Evolutionary conservation across 2,329 filamentous ascomycete species (phyloP).

Genomic region (Arthrobotrys musiformis): DNA sequence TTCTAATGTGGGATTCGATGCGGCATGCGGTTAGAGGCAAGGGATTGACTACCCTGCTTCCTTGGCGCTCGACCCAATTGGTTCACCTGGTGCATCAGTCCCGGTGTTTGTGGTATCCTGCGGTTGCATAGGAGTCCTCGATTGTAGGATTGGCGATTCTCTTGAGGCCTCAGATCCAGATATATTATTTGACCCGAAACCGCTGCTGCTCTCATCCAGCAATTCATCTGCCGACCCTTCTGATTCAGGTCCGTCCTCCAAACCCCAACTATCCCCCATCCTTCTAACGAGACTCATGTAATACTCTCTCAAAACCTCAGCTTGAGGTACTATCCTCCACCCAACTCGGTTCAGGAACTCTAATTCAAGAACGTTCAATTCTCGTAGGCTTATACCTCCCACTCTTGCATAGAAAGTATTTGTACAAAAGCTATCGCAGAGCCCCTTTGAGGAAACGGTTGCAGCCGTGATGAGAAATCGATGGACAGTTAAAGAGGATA

Average conservation of each 20-base stretch:
- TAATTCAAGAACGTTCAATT: constrained; percentile 89
- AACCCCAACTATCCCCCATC: constrained; percentile 69
- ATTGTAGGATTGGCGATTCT: constrained; percentile 33
- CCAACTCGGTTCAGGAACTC: constrained; percentile 93
- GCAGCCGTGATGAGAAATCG: constrained; percentile 96
- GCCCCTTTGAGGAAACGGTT: constrained; percentile 92
- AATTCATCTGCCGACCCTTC: constrained; percentile 41
- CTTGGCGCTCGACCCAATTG: not conserved
- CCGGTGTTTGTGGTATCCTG: constrained; percentile 22
- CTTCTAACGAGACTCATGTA: constrained; percentile 84
- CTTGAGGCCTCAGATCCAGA: constrained; percentile 31
- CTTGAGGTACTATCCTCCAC: constrained; percentile 96
- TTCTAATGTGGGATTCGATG: not conserved
- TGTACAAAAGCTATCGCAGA: constrained; percentile 98
- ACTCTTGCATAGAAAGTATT: constrained; percentile 96
- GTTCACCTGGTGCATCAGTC: constrained; percentile 16
- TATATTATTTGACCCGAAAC: constrained; percentile 29
- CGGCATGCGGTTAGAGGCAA: constrained; percentile 7
- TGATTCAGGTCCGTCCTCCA: constrained; percentile 62
- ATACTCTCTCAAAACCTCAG: constrained; percentile 91
- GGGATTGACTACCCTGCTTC: not conserved
- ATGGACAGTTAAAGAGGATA: constrained; percentile 95
- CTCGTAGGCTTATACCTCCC: constrained; percentile 87
- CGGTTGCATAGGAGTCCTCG: constrained; percentile 23
- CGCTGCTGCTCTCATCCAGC: constrained; percentile 41